Evolutionary conservation across 306 rosid genomes (phyloP), one percentile per base, ranked within the genome.

Genomic region (Prunus mira): DNA sequence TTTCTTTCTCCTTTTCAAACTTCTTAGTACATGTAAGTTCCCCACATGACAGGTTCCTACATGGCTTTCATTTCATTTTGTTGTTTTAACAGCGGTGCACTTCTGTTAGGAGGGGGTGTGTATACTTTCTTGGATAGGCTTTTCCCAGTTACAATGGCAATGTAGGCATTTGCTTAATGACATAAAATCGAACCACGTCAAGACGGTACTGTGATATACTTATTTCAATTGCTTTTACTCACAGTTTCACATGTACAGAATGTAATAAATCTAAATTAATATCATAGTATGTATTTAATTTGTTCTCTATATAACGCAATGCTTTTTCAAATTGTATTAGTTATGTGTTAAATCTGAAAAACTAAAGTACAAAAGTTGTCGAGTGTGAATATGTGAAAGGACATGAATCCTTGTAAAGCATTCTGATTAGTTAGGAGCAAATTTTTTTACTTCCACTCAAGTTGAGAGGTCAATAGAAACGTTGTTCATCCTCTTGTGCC

Each of bases 91-190:
- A 91, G 97, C 13, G 98, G 97, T 61, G 98, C 97, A 61, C 86
- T 91, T 82, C 74, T 93, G 63, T 75, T 93, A 79, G 93, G 96
- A 55, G 98, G 98, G 73, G 97, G 98, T 69, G 75, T 91, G 8
- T 93, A 91, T 78, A 88, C 93, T 65, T 93, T 93, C 88, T 78
- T 93, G 83, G 96, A 93, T 84, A 90, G 88, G 81, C 84, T 93
- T 52, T 93, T 93, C 84, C 98, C 97, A 73, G 84, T 71, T 71
- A 88, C 97, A 45, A 91, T 89, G 97, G 86, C 82, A 47, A 91
- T 93, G 97, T 93, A 88, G 82, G 81, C 74, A 68, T 49, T 19
- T 46, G 69, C 52, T 22, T 28, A 45, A 15, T 52, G 14, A 58
- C 11, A 25, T 9, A 24, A 74, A 56, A 5, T 32, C 7, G 28